A percentile compares a stretch with the other conserved stretches of the same genome.
Conservation (phyloP, 2,329 filamentous ascomycete species). For the Xylariales sp. region DNA sequence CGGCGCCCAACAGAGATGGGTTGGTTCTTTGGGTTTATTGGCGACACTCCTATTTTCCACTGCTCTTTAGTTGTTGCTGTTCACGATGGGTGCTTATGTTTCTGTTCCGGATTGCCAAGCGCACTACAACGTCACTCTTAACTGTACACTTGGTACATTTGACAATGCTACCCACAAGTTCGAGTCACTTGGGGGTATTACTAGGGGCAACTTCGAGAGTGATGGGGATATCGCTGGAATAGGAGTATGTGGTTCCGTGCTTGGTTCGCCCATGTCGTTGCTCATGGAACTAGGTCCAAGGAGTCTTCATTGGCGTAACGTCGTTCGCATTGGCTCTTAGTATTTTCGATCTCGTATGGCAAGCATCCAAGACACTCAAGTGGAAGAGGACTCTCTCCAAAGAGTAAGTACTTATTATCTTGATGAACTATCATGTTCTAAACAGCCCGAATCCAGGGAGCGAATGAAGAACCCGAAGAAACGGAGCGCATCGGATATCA, state of each 20-base stretch:
- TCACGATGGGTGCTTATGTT: constrained; percentile 19
- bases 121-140: constrained; percentile 14
- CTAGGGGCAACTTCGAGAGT: constrained; percentile 15
- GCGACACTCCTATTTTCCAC: too few relatives aligned
- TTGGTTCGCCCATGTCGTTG: constrained; percentile 4
- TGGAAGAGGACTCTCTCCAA: constrained; percentile 7
- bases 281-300: too few relatives aligned
- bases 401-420: too few relatives aligned
- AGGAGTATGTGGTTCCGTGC: constrained; percentile 14
- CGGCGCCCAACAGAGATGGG: too few relatives aligned
- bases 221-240: constrained; percentile 22
- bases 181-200: constrained; percentile 36
- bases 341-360: constrained; percentile 13
- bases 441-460: too few relatives aligned
- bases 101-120: constrained; percentile 15
- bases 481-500: constrained; percentile 22
- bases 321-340: constrained; percentile 16
- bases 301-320: constrained; percentile 20
- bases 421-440: too few relatives aligned
- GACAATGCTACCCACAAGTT: constrained; percentile 12
- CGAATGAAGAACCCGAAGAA: neutral
- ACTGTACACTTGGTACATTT: constrained; percentile 11
- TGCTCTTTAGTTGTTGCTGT: too few relatives aligned
- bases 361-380: constrained; percentile 9
- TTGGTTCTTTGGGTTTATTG: too few relatives aligned